phyloP scores from a whole-genome alignment of 768 basidiomycete species.

The Royoungia palumana region DNA sequence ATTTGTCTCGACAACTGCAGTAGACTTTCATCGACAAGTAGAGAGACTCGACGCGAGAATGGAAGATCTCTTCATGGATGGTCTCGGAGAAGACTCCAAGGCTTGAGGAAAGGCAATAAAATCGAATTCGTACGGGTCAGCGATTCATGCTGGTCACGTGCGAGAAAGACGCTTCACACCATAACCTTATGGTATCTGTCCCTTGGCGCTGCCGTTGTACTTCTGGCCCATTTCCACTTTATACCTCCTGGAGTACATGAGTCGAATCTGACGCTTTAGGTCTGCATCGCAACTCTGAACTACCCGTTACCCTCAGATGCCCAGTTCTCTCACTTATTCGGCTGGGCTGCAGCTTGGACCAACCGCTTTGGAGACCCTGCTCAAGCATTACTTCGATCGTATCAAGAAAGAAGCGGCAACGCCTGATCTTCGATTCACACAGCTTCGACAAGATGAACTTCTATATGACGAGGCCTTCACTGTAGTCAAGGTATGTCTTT shows the following conservation, averaged over 20 bases:
- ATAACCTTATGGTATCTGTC: too few species aligned
- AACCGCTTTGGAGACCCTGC: constrained; percentile 68
- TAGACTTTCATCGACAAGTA: too few species aligned
- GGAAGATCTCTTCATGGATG: too few species aligned
- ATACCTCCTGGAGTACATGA: too few species aligned
- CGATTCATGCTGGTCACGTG: too few species aligned
- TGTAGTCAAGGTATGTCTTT: constrained; percentile 59
- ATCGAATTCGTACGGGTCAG: too few species aligned
- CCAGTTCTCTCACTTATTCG: constrained; percentile 59
- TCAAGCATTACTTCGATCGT: constrained; percentile 81
- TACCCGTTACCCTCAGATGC: constrained; percentile 15
- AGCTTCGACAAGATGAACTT: constrained; percentile 67
- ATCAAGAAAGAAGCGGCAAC: constrained; percentile 42
- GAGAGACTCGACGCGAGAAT: too few species aligned
- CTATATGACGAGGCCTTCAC: constrained; percentile 80
- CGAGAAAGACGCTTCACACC: too few species aligned
- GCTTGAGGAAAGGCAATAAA: too few species aligned
- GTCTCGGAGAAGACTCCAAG: too few species aligned
- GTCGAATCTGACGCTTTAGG: neutral
- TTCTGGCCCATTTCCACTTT: neutral
- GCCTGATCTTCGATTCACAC: constrained; percentile 40
- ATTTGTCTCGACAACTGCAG: too few species aligned
- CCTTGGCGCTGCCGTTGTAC: neutral
- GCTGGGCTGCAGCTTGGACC: constrained; percentile 68
- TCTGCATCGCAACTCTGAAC: neutral